phyloP scores from a whole-genome alignment of 352 stramenopile genomes.

The Hyaloperonospora brassicae region DNA sequence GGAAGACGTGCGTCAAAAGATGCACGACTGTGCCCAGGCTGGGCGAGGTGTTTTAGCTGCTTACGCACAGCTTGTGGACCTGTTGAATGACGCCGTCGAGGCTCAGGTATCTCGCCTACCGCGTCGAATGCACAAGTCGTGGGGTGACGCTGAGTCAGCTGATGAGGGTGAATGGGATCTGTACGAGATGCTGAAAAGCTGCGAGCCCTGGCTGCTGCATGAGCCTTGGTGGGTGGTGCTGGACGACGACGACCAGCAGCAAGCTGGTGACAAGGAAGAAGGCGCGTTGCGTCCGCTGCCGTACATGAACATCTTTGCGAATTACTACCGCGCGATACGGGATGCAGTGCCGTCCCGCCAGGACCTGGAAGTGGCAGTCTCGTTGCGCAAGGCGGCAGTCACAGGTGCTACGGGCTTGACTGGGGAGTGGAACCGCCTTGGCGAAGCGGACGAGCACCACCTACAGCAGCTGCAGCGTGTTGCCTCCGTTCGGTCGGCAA shows the following conservation, averaged over 20 bases:
- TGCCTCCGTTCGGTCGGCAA: constrained; percentile 24
- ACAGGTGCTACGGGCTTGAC: constrained; percentile 32
- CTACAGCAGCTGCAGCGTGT: constrained; percentile 28
- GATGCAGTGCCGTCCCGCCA: constrained; percentile 33
- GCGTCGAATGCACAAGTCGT: constrained; percentile 34
- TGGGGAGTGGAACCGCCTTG: constrained; percentile 39
- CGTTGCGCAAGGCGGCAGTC: constrained; percentile 37
- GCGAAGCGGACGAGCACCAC: constrained; percentile 36
- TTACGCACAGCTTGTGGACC: constrained; percentile 38
- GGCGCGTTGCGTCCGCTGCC: constrained; percentile 31
- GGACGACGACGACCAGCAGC: constrained; percentile 34
- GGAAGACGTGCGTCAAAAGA: constrained; percentile 38
- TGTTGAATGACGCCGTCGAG: constrained; percentile 42
- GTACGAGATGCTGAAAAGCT: constrained; percentile 54
- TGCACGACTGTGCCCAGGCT: constrained; percentile 38
- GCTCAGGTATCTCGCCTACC: constrained; percentile 34
- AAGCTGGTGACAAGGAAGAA: constrained; percentile 30
- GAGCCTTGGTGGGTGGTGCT: constrained; percentile 49
- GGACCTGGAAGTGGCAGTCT: constrained; percentile 36
- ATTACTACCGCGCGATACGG: constrained; percentile 42
- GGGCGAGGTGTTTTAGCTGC: constrained; percentile 32
- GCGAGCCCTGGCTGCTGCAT: constrained; percentile 43
- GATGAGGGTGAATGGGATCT: constrained; percentile 44
- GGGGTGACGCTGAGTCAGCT: constrained; percentile 28
- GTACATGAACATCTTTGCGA: constrained; percentile 38